These are phyloP conservation scores for Cladorrhinum sp. DNA, from an alignment of 2,329 filamentous ascomycete genomes.

Conservation along the genomic window DNA sequence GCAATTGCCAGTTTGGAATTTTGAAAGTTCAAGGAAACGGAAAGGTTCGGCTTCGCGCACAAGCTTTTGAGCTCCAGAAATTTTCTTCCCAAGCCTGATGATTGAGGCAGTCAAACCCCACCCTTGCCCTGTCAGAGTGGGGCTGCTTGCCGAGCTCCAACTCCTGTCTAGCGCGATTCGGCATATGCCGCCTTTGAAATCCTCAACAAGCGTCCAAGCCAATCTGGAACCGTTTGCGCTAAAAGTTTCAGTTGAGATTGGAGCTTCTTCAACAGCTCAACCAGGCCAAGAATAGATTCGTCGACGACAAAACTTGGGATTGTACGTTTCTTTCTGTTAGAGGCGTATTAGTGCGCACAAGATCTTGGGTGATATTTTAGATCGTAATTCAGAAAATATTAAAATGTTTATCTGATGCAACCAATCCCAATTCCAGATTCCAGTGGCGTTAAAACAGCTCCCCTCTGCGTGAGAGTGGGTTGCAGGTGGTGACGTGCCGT, in stretches of 20 bases:
- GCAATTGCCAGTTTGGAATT: not conserved
- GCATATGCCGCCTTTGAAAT: no score
- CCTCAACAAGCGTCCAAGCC: not conserved
- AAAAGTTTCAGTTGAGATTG: not conserved
- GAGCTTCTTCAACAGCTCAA: not conserved
- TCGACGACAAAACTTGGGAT: no score
- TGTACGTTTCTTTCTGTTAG: no score
- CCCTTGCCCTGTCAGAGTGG: not conserved
- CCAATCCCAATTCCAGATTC: not conserved
- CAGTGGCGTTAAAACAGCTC: no score
- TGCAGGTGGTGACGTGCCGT: not conserved
- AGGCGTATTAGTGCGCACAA: no score
- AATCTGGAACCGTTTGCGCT: not conserved
- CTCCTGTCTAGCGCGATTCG: no score
- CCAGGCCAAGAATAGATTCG: no score
- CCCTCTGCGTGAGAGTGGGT: not conserved
- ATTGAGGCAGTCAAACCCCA: constrained; percentile 11
- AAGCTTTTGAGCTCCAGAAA: constrained; percentile 13
- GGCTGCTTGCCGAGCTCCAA: not conserved
- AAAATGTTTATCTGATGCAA: not conserved
- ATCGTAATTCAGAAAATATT: no score
- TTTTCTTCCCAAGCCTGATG: constrained; percentile 5
- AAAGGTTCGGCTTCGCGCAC: constrained; percentile 10
- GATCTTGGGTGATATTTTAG: no score
- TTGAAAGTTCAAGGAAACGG: constrained; percentile 10